Evolutionary conservation across 179 eudicot species (phyloP).

Genomic region (Drosera spatulata): DNA sequence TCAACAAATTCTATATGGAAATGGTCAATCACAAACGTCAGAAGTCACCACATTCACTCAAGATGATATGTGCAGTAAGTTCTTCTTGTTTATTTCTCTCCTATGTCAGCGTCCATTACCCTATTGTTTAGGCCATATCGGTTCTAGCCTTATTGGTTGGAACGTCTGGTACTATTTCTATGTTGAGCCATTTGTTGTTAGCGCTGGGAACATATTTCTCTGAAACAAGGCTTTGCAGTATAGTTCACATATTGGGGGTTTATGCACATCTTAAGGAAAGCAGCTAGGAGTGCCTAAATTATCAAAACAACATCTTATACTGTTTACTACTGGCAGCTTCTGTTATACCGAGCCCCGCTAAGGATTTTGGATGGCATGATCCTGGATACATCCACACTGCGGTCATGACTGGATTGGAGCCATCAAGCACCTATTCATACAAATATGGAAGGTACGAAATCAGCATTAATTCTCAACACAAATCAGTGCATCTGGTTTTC

Average conservation of each 20-base stretch:
- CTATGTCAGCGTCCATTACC: background rate
- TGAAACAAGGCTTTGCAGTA: too few relatives aligned
- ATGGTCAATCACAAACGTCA: conserved; percentile 42
- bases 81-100: conserved; percentile 46
- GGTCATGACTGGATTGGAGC: conserved; percentile 47
- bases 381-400: conserved; percentile 50
- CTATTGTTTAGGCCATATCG: background rate
- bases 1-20: conserved; percentile 52
- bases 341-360: conserved; percentile 25
- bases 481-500: background rate
- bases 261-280: too few relatives aligned
- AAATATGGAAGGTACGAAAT: conserved; percentile 60
- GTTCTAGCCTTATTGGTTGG: background rate
- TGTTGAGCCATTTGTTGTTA: too few relatives aligned
- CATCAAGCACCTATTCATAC: conserved; percentile 41
- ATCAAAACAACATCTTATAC: too few relatives aligned
- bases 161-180: too few relatives aligned
- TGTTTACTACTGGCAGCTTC: background rate
- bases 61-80: conserved; percentile 8
- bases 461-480: background rate
- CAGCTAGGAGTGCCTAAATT: too few relatives aligned
- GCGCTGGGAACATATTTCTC: too few relatives aligned
- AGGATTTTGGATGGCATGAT: too few relatives aligned
- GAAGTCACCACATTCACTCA: conserved; percentile 51
- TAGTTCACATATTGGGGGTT: too few relatives aligned